Percentiles rank a stretch among this genome's conserved stretches.
Conservation (phyloP, 106 monocot genomes). For the Dendrobium huoshanense region DNA sequence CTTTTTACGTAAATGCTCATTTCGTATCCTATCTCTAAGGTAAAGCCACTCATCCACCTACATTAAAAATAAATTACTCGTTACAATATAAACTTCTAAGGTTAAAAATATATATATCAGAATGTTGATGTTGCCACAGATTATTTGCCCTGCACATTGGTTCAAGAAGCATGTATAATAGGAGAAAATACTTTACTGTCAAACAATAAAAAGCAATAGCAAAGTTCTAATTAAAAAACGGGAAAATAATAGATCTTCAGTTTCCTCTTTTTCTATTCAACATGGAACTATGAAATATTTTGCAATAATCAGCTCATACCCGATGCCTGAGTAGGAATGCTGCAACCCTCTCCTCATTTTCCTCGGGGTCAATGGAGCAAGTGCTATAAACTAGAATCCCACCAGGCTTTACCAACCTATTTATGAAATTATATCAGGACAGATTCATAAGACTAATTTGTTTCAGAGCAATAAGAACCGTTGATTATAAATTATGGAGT, state of each 20-base stretch:
- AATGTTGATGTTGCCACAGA: not conserved
- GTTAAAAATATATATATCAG: not conserved
- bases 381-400: constrained; percentile 92
- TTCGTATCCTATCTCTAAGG: no score
- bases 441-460: not conserved
- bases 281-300: not conserved
- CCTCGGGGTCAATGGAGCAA: constrained; percentile 92
- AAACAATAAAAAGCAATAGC: no score
- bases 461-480: not conserved
- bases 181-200: no score
- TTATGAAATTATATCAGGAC: not conserved
- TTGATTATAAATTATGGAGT: not conserved
- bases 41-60: no score
- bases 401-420: constrained; percentile 87
- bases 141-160: no score
- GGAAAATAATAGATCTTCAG: not conserved
- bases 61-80: not conserved
- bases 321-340: constrained; percentile 74
- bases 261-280: not conserved
- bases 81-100: not conserved
- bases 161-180: no score
- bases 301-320: constrained; percentile 29
- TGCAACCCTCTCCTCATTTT: constrained; percentile 76
- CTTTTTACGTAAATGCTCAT: no score
- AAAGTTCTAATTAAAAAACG: not conserved